These are phyloP conservation scores for Russula emetica DNA, from an alignment of 768 basidiomycete genomes.

Conservation along the genomic window DNA sequence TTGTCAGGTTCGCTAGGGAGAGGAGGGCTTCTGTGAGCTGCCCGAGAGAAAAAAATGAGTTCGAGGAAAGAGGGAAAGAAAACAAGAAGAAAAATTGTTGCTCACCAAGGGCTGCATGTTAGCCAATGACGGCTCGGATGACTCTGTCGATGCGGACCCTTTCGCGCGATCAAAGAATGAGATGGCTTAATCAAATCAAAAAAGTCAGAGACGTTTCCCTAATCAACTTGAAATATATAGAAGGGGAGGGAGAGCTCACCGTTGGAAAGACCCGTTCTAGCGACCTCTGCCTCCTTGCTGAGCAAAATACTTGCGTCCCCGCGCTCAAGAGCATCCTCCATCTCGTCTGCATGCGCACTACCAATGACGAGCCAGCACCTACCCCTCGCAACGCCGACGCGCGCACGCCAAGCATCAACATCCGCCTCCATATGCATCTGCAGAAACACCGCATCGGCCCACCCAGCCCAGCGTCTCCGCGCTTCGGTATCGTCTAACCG, in stretches of 20 bases:
- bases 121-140: slow-evolving; percentile 11
- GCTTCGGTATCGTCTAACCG: slow-evolving; percentile 44
- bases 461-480: slow-evolving; percentile 53
- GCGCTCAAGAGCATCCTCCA: slow-evolving; percentile 51
- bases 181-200: slow-evolving; percentile 34
- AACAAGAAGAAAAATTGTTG: background rate
- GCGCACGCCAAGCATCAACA: slow-evolving; percentile 47
- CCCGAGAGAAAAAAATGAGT: background rate
- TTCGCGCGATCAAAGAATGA: slow-evolving; percentile 37
- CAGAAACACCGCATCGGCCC: slow-evolving; percentile 56
- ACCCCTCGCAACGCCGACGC: slow-evolving; percentile 46
- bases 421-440: slow-evolving; percentile 64
- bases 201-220: background rate
- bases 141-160: slow-evolving; percentile 26
- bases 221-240: background rate
- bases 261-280: slow-evolving; percentile 46
- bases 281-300: slow-evolving; percentile 52
- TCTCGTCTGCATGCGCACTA: slow-evolving; percentile 49
- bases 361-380: slow-evolving; percentile 55
- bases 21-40: slow-evolving; percentile 54
- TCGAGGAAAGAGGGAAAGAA: too few relatives aligned
- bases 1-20: slow-evolving; percentile 55
- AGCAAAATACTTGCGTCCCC: slow-evolving; percentile 40
- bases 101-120: slow-evolving; percentile 30
- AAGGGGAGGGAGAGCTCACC: slow-evolving; percentile 34